Base-by-base conservation (phyloP, 306 rosid species). In the Dalbergia cultrata region DNA sequence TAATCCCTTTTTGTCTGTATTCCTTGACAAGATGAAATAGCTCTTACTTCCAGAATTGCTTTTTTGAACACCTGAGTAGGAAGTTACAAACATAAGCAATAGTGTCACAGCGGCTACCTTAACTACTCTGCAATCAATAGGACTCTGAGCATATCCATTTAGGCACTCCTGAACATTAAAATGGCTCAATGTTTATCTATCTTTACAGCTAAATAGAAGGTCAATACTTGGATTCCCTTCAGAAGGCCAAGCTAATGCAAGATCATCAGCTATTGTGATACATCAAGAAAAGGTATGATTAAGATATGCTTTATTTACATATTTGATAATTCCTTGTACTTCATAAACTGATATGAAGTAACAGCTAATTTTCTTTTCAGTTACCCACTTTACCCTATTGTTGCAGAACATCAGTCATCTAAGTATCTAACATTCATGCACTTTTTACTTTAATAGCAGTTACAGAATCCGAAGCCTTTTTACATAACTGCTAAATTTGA, bases 171-270 rank as follows among this genome's bases (percentile, higher is more conserved):
- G 39, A 77, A 64, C 41, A 22, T 19, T 68, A 78, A 78, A 68
- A 56, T 47, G 73, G 50, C 31, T 75, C 9, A 41, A 33, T 67
- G 31, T 31, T 33, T 78, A 60, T 77, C 22, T 82, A 37, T 67
- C 17, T 66, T 80, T 21, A 66, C 85, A 94, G 97, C 43, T 87
- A 67, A 90, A 87, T 76, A 89, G 98, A 88, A 86, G 83, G 68
- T 75, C 44, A 37, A 56, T 4, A 26, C 86, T 60, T 63, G 92
- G 88, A 77, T 70, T 87, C 47, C 85, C 92, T 43, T 68, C 78
- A 66, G 88, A 86, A 81, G 52, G 49, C 49, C 70, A 60, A 54
- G 77, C 67, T 31, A 39, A 63, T 16, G 54, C 37, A 17, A 86
- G 82, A 83, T 45, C 60, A 54, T 79, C 83, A 8, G 26, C 73